phyloP scores from a whole-genome alignment of 257 asterid genomes.

The Ligustrum vulgare region DNA sequence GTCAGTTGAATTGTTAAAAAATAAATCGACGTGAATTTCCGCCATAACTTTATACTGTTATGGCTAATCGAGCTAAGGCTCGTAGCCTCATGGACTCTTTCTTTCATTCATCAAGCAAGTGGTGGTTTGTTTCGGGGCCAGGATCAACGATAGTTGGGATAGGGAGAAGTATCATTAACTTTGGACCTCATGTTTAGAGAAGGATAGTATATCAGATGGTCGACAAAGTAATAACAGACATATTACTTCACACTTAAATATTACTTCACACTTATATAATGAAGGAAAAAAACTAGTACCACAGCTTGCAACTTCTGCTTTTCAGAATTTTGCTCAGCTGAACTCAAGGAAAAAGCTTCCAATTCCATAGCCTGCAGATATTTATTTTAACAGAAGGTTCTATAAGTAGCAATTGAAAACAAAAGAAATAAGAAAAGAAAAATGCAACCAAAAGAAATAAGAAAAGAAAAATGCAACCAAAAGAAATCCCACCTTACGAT shows the following conservation, averaged over 20 bases:
- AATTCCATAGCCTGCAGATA: slow-evolving; percentile 61
- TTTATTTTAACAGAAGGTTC: slow-evolving; percentile 10
- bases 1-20: too few species aligned
- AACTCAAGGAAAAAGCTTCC: slow-evolving; percentile 55
- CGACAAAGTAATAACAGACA: slow-evolving; percentile 1
- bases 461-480: slow-evolving; percentile 10
- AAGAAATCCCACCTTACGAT: slow-evolving; percentile 58
- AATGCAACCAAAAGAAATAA: slow-evolving; percentile 14
- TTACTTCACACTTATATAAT: not conserved
- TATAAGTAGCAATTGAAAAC: slow-evolving; percentile 4
- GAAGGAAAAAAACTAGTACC: slow-evolving; percentile 46
- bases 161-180: too few species aligned
- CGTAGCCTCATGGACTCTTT: too few species aligned
- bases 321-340: slow-evolving; percentile 68
- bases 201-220: too few species aligned
- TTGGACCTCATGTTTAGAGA: too few species aligned
- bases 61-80: too few species aligned
- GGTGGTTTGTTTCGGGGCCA: too few species aligned
- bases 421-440: slow-evolving; percentile 11
- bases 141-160: too few species aligned
- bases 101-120: too few species aligned
- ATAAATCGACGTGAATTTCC: too few species aligned
- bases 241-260: too few species aligned
- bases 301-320: slow-evolving; percentile 61
- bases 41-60: too few species aligned